phyloP scores from a whole-genome alignment of 805 yeast species.

The Wickerhamomyces hampshirensis region DNA sequence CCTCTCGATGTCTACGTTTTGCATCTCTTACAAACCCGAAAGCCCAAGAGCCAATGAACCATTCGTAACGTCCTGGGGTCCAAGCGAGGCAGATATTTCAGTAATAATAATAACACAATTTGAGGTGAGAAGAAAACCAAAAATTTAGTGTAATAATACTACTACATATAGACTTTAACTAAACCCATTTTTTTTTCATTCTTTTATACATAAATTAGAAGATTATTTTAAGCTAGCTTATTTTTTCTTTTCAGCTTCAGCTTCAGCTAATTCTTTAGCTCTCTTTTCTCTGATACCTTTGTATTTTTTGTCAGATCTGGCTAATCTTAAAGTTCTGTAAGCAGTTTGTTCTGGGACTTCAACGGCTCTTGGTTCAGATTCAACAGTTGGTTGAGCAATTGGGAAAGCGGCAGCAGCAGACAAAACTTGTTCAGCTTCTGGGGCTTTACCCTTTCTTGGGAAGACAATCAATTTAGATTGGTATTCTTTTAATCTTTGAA shows the following conservation, averaged over 20 bases:
- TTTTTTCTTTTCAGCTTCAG: slow-evolving; percentile 99
- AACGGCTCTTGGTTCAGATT: slow-evolving; percentile 84
- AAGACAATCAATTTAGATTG: slow-evolving; percentile 91
- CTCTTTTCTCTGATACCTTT: slow-evolving; percentile 97
- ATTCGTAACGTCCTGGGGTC: too few relatives aligned
- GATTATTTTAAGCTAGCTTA: slow-evolving; percentile 35
- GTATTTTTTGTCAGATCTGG: slow-evolving; percentile 91
- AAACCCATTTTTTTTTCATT: slow-evolving; percentile 13
- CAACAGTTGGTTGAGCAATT: slow-evolving; percentile 72
- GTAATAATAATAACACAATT: too few relatives aligned
- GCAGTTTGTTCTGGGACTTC: slow-evolving; percentile 65
- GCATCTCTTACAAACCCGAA: too few relatives aligned
- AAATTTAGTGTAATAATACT: too few relatives aligned
- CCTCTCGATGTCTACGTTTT: too few relatives aligned
- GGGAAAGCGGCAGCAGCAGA: slow-evolving; percentile 85
- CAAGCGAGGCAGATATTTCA: too few relatives aligned
- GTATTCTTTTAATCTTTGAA: slow-evolving; percentile 95
- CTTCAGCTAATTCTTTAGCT: slow-evolving; percentile 95
- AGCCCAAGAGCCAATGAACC: too few relatives aligned
- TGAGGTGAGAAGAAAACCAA: too few relatives aligned
- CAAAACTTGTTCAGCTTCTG: slow-evolving; percentile 73
- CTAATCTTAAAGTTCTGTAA: slow-evolving; percentile 91
- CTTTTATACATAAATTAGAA: slow-evolving; percentile 22
- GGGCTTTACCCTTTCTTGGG: slow-evolving; percentile 85
- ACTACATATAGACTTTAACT: too few relatives aligned